Base-by-base conservation (phyloP, 345 rosid genomes). In the Orychophragmus violaceus region DNA sequence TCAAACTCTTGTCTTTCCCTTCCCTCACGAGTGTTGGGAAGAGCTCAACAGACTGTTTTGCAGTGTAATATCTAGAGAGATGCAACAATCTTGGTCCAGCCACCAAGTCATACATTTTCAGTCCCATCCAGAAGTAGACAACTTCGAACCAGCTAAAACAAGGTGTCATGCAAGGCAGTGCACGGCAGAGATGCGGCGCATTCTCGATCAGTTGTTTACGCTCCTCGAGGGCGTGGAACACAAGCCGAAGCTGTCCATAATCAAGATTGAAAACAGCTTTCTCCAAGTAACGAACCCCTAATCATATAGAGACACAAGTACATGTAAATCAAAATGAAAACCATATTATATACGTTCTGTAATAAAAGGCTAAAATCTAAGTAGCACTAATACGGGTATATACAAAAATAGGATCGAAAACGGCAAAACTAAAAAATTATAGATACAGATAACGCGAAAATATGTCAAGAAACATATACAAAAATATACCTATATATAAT, bases 121-220 rank as follows among this genome's bases (percentile, higher is more conserved):
- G 79, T 46, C 98, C 98, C 67, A 82, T 62, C 98, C 98, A 93
- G 82, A 54, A 93, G 85, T 93, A 93, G 41, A 86, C 78, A 3
- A 82, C 97, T 76, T 93, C 96, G 62, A 93, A 90, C 98, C 96
- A 93, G 71, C 76, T 77, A 74, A 88, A 93, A 82, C 98, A 93
- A 48, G 98, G 98, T 14, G 98, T 93, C 97, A 93, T 93, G 82
- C 98, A 93, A 2, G 98, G 98, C 69, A 93, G 80, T 67, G 98
- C 90, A 78, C 84, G 84, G 74, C 97, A 90, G 41, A 93, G 85
- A 68, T 93, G 97, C 12, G 97, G 98, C 55, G 98, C 98, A 81
- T 93, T 90, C 41, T 84, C 94, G 30, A 93, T 93, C 71, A 93
- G 78, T 77, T 86, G 95, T 64, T 86, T 90, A 55, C 98, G 89